phyloP scores from a whole-genome alignment of 2,329 filamentous ascomycete genomes.

The Metarhizium guizhouense region DNA sequence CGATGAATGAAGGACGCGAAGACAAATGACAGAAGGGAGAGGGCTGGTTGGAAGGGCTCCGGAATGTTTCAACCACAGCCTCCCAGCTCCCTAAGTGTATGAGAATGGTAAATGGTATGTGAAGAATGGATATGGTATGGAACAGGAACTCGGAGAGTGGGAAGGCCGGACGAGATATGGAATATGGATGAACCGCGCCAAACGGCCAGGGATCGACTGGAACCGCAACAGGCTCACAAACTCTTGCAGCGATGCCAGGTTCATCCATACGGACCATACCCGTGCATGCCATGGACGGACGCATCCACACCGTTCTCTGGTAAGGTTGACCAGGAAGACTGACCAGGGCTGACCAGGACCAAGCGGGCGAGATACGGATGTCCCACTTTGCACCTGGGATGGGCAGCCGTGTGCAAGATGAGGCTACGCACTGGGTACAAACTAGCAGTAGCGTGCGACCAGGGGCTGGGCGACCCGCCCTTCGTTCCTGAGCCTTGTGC shows the following conservation, averaged over 20 bases:
- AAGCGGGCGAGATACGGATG: background rate
- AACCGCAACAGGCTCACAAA: background rate
- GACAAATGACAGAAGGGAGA: conserved; percentile 5
- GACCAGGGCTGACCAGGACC: background rate
- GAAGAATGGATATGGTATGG: background rate
- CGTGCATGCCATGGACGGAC: background rate
- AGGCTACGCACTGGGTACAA: conserved; percentile 7
- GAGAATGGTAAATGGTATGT: conserved; percentile 4
- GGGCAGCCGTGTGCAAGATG: background rate
- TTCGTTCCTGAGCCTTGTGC: background rate
- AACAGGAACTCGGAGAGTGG: background rate
- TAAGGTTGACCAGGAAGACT: background rate
- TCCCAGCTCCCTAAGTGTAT: background rate
- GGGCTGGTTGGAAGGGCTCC: conserved; percentile 5
- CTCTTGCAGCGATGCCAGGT: background rate
- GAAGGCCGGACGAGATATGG: conserved; percentile 2
- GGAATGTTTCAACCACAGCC: conserved; percentile 8
- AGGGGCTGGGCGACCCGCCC: background rate
- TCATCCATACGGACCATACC: background rate
- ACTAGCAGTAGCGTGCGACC: background rate
- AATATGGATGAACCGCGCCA: conserved; percentile 3
- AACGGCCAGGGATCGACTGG: background rate
- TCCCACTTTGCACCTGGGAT: conserved; percentile 3
- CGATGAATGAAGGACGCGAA: conserved; percentile 7
- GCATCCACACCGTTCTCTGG: background rate